Evolutionary conservation across 2,329 filamentous ascomycete species (phyloP), one percentile per base, ranked within the genome.

Genomic region (Fusarium sulawesiense): DNA sequence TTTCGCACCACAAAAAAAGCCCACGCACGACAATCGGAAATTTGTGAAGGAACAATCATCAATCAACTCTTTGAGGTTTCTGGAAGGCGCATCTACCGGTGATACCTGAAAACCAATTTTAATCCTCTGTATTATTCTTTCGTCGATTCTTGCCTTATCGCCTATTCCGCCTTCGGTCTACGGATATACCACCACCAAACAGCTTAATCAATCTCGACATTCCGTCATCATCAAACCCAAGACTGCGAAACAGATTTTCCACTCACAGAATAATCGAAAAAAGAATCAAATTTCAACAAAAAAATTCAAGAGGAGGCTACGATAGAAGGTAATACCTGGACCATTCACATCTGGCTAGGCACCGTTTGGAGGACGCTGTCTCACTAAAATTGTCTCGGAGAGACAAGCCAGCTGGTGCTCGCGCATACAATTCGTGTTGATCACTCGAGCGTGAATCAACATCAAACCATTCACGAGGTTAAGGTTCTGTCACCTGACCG

Each of bases 11-110:
- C 53, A 64, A 54, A 50, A 23, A 75, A 72, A 54, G 58, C 48
- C 49, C 61, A 64, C 49, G 49, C 49, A 53, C 64, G 63, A 64
- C 51, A 68, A 70, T 53, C 57, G 62, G 71, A 64, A 69, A 69
- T 61, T 64, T 58, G 49, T 53, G 56, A 61, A 73, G 73, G 60
- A 67, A 69, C 56, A 67, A 51, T 72, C 60, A 64, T 61, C 64
- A 60, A n/a, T 18, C 25, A 47, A 53, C 29, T 14, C 53, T 46
- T 61, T 49, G 66, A 74, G 72, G 71, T 68, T 64, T 64, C 70
- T 71, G 72, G 45, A 76, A 76, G 71, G 74, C 73, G 75, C 71
- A 75, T 77, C 71, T 70, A 67, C 64, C 68, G 60, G 75, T 73
- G 73, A 75, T 73, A 75, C 56, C 60, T 70, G 65, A 65, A 73